A percentile compares a stretch with the other conserved stretches of the same genome.
Conservation (phyloP, 2,329 filamentous ascomycete species). For the Geosmithia putterillii region DNA sequence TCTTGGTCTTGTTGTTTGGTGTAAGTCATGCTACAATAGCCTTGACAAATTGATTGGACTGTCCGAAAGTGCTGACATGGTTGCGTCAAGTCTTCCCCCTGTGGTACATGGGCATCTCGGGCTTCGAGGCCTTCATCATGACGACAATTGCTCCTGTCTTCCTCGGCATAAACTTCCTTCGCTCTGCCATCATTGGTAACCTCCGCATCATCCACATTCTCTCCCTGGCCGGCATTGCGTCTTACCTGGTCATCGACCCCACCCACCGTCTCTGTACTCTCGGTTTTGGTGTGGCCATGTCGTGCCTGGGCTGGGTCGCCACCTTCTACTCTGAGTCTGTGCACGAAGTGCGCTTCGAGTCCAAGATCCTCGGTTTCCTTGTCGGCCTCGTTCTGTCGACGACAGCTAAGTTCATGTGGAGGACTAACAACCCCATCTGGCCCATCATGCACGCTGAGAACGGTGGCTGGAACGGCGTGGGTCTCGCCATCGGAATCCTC, state of each 20-base stretch:
- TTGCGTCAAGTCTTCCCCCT: slow-evolving; percentile 74
- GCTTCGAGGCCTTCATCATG: slow-evolving; percentile 86
- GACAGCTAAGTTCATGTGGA: slow-evolving; percentile 82
- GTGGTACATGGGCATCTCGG: slow-evolving; percentile 98
- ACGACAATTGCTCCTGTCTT: slow-evolving; percentile 70
- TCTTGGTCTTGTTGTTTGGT: slow-evolving; percentile 85
- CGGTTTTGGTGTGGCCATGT: slow-evolving; percentile 67
- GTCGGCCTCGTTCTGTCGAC: slow-evolving; percentile 77
- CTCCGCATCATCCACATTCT: slow-evolving; percentile 61
- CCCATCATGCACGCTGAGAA: slow-evolving; percentile 83
- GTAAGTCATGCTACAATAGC: slow-evolving; percentile 47
- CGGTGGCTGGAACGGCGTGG: slow-evolving; percentile 84
- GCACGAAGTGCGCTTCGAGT: slow-evolving; percentile 66
- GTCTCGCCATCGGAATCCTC: slow-evolving; percentile 61
- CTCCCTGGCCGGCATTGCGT: slow-evolving; percentile 65
- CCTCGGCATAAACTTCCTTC: slow-evolving; percentile 57
- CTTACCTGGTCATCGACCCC: slow-evolving; percentile 65
- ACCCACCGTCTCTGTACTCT: slow-evolving; percentile 68
- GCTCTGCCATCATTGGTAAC: slow-evolving; percentile 56
- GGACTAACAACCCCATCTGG: slow-evolving; percentile 96
- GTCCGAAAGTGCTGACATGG: slow-evolving; percentile 1
- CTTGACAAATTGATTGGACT: no score
- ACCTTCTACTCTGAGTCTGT: slow-evolving; percentile 68
- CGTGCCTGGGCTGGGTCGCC: slow-evolving; percentile 74
- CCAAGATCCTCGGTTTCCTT: slow-evolving; percentile 67